Base-by-base conservation (phyloP, 306 rosid species). In the Hippophae tibetana region DNA sequence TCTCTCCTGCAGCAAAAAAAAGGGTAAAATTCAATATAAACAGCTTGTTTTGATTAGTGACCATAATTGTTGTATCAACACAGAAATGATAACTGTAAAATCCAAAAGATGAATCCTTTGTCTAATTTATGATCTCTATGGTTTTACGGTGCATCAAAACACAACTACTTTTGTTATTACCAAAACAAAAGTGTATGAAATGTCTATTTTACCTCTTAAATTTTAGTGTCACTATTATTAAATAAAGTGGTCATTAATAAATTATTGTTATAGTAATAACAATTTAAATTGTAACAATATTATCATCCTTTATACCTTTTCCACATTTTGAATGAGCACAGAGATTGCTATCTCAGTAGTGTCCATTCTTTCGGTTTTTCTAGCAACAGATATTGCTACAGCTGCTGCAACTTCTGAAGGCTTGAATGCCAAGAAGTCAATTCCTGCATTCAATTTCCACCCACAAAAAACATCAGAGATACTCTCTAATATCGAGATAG, bases 361-460 rank as follows among this genome's bases (percentile, higher is more conserved):
- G 76, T 88, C 83, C 52, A 82, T 67, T 63, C 82, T 51, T 78
- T 78, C 71, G 72, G 79, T 68, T 70, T 78, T 86, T 53, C 81
- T 76, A 10, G 79, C 76, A 43, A 84, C 84, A 75, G 68, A 74
- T 58, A 84, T 75, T 9, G 97, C 89, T 71, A 84, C 89, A 7
- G 99, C 97, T 56, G 90, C 99, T 64, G 97, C 97, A 58, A 93
- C 72, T 69, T 88, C 97, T 42, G 99, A 93, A 42, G 95, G 90
- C 71, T 56, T 88, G 86, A 82, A 93, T 81, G 82, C 99, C 89
- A 93, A 82, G 78, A 84, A 88, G 63, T 86, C 99, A 66, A 89
- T 77, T 59, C 84, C 98, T 92, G 87, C 95, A 78, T 83, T 79
- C 31, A 78, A 74, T 76, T 71, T 74, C 74, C 70, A 81, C 73